These are phyloP conservation scores for Eucalyptus fibrosa DNA, from an alignment of 345 rosid species.

Conservation along the genomic window DNA sequence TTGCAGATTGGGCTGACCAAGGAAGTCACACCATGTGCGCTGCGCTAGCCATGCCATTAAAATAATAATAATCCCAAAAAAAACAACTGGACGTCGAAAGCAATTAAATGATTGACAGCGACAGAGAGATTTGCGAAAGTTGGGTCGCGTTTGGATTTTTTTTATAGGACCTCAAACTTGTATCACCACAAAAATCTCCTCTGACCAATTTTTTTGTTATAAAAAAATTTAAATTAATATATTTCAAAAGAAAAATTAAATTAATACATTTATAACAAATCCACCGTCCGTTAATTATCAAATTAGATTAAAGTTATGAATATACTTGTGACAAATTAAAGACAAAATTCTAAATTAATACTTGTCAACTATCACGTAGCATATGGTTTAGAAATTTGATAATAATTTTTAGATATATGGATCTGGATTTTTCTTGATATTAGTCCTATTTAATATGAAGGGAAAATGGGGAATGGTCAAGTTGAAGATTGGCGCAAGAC, in stretches of 20 bases:
- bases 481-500: neutral
- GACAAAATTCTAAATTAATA: too few species aligned
- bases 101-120: neutral
- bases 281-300: rapidly evolving
- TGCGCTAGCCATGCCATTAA: neutral
- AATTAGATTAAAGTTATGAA: too few species aligned
- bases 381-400: too few species aligned
- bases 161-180: too few species aligned
- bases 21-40: neutral
- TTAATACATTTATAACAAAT: rapidly evolving
- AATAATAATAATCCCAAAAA: neutral
- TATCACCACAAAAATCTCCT: too few species aligned
- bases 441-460: neutral
- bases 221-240: too few species aligned
- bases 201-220: too few species aligned
- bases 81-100: neutral
- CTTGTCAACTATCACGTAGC: rapidly evolving
- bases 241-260: too few species aligned
- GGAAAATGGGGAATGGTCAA: neutral
- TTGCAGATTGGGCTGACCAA: neutral
- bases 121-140: neutral
- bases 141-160: neutral
- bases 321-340: too few species aligned
- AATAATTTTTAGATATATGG: too few species aligned
- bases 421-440: too few species aligned